Evolutionary conservation across 257 asterid genomes (phyloP).

Genomic region (Craterostigma plantagineum): DNA sequence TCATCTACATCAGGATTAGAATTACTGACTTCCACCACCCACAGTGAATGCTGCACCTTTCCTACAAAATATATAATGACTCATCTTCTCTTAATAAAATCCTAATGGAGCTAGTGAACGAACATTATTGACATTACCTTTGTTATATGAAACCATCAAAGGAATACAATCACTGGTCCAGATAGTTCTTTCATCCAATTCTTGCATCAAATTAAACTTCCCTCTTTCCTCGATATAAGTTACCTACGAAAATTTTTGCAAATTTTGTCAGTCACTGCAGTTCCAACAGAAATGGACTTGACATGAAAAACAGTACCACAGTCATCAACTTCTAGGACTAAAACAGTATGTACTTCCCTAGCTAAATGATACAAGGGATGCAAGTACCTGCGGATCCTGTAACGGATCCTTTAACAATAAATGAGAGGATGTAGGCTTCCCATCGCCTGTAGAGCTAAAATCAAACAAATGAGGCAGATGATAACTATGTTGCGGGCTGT

Average conservation of each 20-base stretch:
- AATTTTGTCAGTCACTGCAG: too few relatives aligned
- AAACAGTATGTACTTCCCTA: too few relatives aligned
- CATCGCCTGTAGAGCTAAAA: conserved; percentile 27
- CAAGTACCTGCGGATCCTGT: conserved; percentile 75
- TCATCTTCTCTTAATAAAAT: conserved; percentile 4
- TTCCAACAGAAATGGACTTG: background rate
- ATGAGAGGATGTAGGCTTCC: conserved; percentile 52
- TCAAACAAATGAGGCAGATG: conserved; percentile 30
- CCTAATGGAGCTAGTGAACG: background rate
- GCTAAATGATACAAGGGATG: too few relatives aligned
- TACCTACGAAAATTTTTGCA: conserved; percentile 22
- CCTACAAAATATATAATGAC: conserved; percentile 26
- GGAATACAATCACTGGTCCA: conserved; percentile 82
- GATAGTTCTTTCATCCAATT: conserved; percentile 77
- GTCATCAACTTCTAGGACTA: background rate
- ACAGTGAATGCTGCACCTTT: conserved; percentile 79
- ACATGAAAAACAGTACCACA: background rate
- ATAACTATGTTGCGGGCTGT: conserved; percentile 32
- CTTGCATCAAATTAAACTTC: conserved; percentile 46
- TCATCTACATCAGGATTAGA: conserved; percentile 26
- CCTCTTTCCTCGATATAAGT: conserved; percentile 82
- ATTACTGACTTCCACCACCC: conserved; percentile 58
- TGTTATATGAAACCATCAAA: conserved; percentile 67
- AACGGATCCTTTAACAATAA: conserved; percentile 65
- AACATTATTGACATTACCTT: conserved; percentile 29